Evolutionary conservation across 2,329 filamentous ascomycete genomes (phyloP), one percentile per base, ranked within the genome.

Genomic region (Laburnicola sp.): DNA sequence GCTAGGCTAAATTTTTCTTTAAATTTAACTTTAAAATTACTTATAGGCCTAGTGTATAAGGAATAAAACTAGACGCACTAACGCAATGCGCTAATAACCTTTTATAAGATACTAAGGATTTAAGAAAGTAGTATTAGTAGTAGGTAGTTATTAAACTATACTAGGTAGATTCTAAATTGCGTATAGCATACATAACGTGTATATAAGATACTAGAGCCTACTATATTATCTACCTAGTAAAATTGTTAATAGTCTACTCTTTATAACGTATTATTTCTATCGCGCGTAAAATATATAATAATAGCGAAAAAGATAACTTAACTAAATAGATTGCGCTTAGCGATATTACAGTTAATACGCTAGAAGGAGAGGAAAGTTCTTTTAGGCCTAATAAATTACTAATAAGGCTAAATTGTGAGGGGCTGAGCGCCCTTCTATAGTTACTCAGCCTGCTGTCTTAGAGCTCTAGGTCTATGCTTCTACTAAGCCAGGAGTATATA

Each of bases 21-120:
- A 26, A 34, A 30, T 32, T 32, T 49, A 37, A 49, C n/a, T 44
- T 49, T 22, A 6, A 34, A 36, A 49, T 49, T 28, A 22, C 35
- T 2, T 49, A 49, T 34, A 36, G n/a, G 3, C 46, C 23, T 36
- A 37, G 22, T 16, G 36, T 2, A 28, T 34, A 40, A 22, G 32
- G 37, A 7, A 34, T 5, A 2, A 22, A 34, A 37, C 36, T 37
- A 43, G 30, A 49, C 40, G 40, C 34, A 3, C 30, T 49, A 6
- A 49, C 16, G 27, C 7, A 27, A n/a, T n/a, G 26, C 8, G 16
- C 9, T 4, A 32, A 11, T 8, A 43, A 37, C 9, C 31, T 31
- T n/a, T 16, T n/a, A 9, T 5, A 5, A 3, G 28, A 30, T 10
- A 42, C 16, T 26, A 26, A 3, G 3, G 26, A 42, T 49, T 25